These are phyloP conservation scores for Cardamine occulta DNA, from an alignment of 345 rosid species.

Conservation along the genomic window DNA sequence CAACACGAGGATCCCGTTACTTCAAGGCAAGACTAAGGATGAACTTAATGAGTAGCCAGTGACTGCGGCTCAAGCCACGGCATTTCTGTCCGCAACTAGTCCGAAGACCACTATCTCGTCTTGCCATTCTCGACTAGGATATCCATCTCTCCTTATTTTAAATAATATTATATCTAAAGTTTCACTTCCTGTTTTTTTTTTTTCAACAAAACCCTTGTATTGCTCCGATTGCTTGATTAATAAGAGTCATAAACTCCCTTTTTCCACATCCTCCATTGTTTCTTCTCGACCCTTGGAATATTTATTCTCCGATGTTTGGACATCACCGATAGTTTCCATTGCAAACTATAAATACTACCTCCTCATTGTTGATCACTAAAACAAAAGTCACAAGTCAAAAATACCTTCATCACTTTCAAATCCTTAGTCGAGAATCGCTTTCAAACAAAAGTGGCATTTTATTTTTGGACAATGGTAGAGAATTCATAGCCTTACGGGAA, in stretches of 20 bases:
- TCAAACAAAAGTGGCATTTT: too few species aligned
- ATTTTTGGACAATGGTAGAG: too few species aligned
- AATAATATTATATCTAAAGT: not conserved
- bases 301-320: too few species aligned
- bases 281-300: too few species aligned
- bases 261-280: not conserved
- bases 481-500: not conserved
- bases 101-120: not conserved
- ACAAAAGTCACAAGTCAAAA: too few species aligned
- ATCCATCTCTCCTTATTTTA: not conserved
- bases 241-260: not conserved
- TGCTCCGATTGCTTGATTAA: not conserved
- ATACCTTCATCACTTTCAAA: too few species aligned
- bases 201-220: not conserved
- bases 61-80: too few species aligned
- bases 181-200: not conserved
- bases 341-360: too few species aligned
- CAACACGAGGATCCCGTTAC: not conserved
- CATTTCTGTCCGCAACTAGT: fast-evolving
- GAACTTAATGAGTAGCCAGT: not conserved
- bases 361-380: too few species aligned
- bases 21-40: not conserved
- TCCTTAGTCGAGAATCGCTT: too few species aligned
- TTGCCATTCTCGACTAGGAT: not conserved
- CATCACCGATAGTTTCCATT: too few species aligned